Percentiles rank a stretch among this genome's conserved stretches.
Conservation (phyloP, 129 eudicot genomes). For the Helianthus annuus region HanXRQr2.0-SUNRISE NC_035444.2:93173577-93174076, state of each 20-base stretch:
- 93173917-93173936: background rate
- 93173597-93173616: constrained; percentile 88
- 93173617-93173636: constrained; percentile 66
- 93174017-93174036: background rate
- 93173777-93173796: constrained; percentile 96
- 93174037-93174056: constrained; percentile 3
- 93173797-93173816: constrained; percentile 96
- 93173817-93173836: constrained; percentile 80
- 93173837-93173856: constrained; percentile 9
- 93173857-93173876: constrained; percentile 12
- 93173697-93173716: constrained; percentile 61
- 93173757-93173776: constrained; percentile 90
- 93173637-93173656: constrained; percentile 72
- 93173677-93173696: constrained; percentile 51
- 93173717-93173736: constrained; percentile 89
- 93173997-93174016: constrained; percentile 19
- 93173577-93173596: constrained; percentile 85
- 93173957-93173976: constrained; percentile 22
- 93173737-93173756: constrained; percentile 99
- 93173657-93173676: constrained; percentile 74
- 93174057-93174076: constrained; percentile 33
- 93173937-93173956: constrained; percentile 4
- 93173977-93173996: constrained; percentile 27
- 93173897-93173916: constrained; percentile 6
- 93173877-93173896: constrained; percentile 25